phyloP scores from a whole-genome alignment of 2,329 filamentous ascomycete genomes.

The Pestalotiopsis sp. region DNA sequence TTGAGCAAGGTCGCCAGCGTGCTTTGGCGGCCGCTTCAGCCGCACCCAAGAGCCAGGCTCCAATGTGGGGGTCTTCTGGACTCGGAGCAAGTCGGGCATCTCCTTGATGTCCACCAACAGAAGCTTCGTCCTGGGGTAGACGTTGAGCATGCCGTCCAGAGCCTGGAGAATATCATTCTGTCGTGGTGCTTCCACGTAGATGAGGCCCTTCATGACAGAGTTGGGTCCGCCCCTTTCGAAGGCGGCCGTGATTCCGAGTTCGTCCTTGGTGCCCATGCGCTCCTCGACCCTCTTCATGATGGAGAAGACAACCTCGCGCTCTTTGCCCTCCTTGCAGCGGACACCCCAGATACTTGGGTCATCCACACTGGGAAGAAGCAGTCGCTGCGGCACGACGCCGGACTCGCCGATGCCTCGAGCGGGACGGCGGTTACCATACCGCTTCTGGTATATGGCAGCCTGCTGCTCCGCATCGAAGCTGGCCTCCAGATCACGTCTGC shows the following conservation, averaged over 20 bases:
- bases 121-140: slow-evolving; percentile 86
- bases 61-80: slow-evolving; percentile 82
- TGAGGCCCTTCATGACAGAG: slow-evolving; percentile 85
- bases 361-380: slow-evolving; percentile 89
- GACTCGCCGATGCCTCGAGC: slow-evolving; percentile 69
- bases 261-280: slow-evolving; percentile 74
- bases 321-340: slow-evolving; percentile 92
- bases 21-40: slow-evolving; percentile 77
- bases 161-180: slow-evolving; percentile 85
- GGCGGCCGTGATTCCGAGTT: slow-evolving; percentile 82
- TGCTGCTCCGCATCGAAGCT: slow-evolving; percentile 94
- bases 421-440: slow-evolving; percentile 80
- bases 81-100: slow-evolving; percentile 93
- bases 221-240: slow-evolving; percentile 85
- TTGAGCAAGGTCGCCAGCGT: slow-evolving; percentile 87
- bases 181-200: slow-evolving; percentile 90
- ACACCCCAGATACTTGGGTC: slow-evolving; percentile 97
- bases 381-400: slow-evolving; percentile 78
- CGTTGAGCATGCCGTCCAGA: slow-evolving; percentile 82
- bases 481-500: slow-evolving; percentile 82
- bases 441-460: slow-evolving; percentile 81
- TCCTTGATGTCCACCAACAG: slow-evolving; percentile 93
- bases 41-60: slow-evolving; percentile 92
- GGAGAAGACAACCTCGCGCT: slow-evolving; percentile 84
- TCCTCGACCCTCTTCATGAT: slow-evolving; percentile 91